phyloP scores from a whole-genome alignment of 352 stramenopile species.

The Pythium oligandrum region DNA sequence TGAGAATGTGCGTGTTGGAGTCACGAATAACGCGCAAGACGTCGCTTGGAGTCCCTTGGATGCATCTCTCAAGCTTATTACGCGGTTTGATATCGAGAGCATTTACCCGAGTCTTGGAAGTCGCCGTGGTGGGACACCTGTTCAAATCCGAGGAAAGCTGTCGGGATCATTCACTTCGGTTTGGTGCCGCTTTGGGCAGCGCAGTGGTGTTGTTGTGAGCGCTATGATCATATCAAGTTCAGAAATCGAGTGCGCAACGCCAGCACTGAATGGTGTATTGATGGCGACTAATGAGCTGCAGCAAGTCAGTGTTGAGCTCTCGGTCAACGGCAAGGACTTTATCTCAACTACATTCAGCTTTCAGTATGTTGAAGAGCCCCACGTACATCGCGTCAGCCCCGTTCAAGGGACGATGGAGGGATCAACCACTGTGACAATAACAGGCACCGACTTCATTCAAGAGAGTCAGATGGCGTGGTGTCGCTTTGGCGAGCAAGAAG shows the following conservation, averaged over 20 bases:
- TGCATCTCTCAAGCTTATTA: conserved; percentile 12
- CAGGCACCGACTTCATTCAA: conserved; percentile 31
- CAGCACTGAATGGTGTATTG: conserved; percentile 18
- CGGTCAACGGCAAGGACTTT: conserved; percentile 76
- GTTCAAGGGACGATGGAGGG: conserved; percentile 39
- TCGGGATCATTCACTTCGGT: conserved; percentile 33
- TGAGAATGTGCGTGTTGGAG: conserved; percentile 16
- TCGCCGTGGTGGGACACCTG: conserved; percentile 41
- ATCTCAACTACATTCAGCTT: conserved; percentile 40
- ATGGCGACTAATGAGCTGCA: conserved; percentile 2
- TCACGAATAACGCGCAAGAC: conserved; percentile 56
- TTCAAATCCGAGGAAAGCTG: conserved; percentile 48
- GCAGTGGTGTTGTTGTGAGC: conserved; percentile 13
- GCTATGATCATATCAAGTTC: conserved; percentile 22
- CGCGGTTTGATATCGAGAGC: conserved; percentile 31
- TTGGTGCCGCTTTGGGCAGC: conserved; percentile 65
- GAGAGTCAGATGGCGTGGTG: conserved; percentile 28
- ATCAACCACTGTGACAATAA: conserved; percentile 50
- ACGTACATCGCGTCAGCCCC: conserved; percentile 42
- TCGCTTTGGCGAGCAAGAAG: conserved; percentile 19
- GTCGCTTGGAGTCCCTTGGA: conserved; percentile 14
- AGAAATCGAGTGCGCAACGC: conserved; percentile 35
- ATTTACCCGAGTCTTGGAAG: conserved; percentile 46
- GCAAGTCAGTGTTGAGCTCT: conserved; percentile 24
- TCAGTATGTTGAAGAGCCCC: conserved; percentile 33